Evolutionary conservation across 352 stramenopile species (phyloP), one percentile per base, ranked within the genome.

Genomic region (Pythium monospermum): DNA sequence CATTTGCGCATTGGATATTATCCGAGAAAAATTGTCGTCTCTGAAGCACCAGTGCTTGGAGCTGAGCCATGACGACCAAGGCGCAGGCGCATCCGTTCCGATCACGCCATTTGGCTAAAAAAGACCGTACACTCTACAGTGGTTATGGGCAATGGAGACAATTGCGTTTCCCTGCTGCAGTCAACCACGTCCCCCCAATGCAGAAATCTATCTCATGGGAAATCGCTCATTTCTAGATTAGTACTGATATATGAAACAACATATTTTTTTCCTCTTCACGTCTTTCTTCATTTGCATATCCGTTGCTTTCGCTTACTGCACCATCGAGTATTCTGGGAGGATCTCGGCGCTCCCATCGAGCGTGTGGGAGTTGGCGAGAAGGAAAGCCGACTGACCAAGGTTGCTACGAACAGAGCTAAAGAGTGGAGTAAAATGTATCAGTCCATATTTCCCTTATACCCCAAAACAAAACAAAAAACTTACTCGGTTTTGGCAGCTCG

Each of bases 1-100:
- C 38, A 91, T 91, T 49, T 92, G 81, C 38, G 83, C 83, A 53
- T 54, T 94, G 43, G 83, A 94, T 61, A 66, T 94, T 12, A 94
- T 94, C 42, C 80, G 82, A 8, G 83, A 94, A 50, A 94, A 94
- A 52, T 53, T 94, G 40, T 88, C 77, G 55, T 86, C 71, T 49
- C 66, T 94, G 31, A 94, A 91, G 64, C 81, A 94, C 53, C 83
- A 94, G 69, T 91, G 78, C 50, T 65, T 92, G 44, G 81, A 94
- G 58, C 61, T 94, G 19, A 90, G 73, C 47, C 83, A 92, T 39
- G 83, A 94, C 52, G 83, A 93, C 37, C 71, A 85, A 37, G 67
- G 68, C 2, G 66, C 39, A 1, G 57, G 65, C 25, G 45, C 51
- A 10, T 47, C 76, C 23, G 73, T 67, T 1, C 83, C 83, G 12